Percentiles rank a stretch among this genome's conserved stretches.
phyloP scores from a whole-genome alignment of 1,284 basidiomycete species.

The Malassezia caprae region DNA sequence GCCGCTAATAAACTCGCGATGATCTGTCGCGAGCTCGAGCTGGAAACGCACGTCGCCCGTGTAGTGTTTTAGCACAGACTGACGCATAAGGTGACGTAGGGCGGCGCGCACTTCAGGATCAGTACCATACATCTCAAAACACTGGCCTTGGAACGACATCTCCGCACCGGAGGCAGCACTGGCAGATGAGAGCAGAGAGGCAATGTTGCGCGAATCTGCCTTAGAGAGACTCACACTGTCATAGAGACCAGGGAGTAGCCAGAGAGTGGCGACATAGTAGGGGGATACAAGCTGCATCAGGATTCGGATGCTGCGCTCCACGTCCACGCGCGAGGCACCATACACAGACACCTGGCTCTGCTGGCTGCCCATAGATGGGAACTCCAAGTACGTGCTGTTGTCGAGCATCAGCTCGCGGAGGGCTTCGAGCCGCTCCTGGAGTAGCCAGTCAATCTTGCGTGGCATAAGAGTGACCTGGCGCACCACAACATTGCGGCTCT shows the following conservation, averaged over 20 bases:
- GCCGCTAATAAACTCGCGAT: conserved; percentile 78
- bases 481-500: conserved; percentile 84
- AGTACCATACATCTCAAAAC: conserved; percentile 93
- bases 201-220: conserved; percentile 72
- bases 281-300: conserved; percentile 93
- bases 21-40: conserved; percentile 93
- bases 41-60: conserved; percentile 97
- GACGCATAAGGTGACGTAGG: conserved; percentile 73
- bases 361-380: conserved; percentile 79
- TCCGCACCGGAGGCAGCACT: conserved; percentile 80
- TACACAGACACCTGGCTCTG: conserved; percentile 85
- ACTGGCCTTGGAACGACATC: conserved; percentile 91
- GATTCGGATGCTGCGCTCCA: conserved; percentile 84
- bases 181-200: conserved; percentile 74
- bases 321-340: conserved; percentile 87
- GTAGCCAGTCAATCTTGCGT: conserved; percentile 95
- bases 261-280: conserved; percentile 89
- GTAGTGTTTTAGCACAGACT: conserved; percentile 85
- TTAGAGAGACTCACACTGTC: conserved; percentile 75
- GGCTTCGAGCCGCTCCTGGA: conserved; percentile 81
- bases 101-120: conserved; percentile 82
- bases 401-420: conserved; percentile 85
- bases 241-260: conserved; percentile 85
- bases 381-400: conserved; percentile 89
- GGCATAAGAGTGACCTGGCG: conserved; percentile 87